Evolutionary conservation across 805 yeast genomes (phyloP).

Genomic region (Candida argentea): DNA sequence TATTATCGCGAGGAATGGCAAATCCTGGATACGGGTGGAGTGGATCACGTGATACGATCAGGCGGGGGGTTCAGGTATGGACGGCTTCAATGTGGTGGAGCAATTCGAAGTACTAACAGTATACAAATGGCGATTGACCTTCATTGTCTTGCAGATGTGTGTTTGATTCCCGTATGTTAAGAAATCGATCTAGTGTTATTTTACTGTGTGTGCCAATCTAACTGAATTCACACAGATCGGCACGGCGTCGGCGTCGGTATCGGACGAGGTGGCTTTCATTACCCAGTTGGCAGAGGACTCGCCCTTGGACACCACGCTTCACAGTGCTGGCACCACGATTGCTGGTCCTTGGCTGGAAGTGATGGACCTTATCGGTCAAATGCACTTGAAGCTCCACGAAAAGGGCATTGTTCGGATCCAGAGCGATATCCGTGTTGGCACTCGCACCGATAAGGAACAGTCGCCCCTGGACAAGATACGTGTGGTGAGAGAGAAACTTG

Average conservation of each 20-base stretch:
- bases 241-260: constrained; percentile 66
- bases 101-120: no score
- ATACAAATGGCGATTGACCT: no score
- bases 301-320: constrained; percentile 58
- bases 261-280: constrained; percentile 66
- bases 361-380: constrained; percentile 63
- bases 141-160: constrained; percentile 78
- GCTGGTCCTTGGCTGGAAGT: constrained; percentile 93
- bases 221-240: constrained; percentile 49
- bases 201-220: not conserved
- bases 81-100: no score
- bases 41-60: no score
- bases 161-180: constrained; percentile 64
- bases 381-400: constrained; percentile 62
- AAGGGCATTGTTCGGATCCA: constrained; percentile 72
- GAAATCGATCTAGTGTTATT: not conserved
- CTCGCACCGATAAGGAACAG: constrained; percentile 68
- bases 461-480: constrained; percentile 64
- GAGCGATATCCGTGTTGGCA: constrained; percentile 79
- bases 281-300: constrained; percentile 55
- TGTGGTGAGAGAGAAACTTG: constrained; percentile 47
- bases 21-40: no score
- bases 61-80: no score
- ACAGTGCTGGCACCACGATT: constrained; percentile 88
- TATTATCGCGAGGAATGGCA: no score